Conservation (phyloP, 2,329 filamentous ascomycete genomes). For the Paecilomyces niveus region DNA sequence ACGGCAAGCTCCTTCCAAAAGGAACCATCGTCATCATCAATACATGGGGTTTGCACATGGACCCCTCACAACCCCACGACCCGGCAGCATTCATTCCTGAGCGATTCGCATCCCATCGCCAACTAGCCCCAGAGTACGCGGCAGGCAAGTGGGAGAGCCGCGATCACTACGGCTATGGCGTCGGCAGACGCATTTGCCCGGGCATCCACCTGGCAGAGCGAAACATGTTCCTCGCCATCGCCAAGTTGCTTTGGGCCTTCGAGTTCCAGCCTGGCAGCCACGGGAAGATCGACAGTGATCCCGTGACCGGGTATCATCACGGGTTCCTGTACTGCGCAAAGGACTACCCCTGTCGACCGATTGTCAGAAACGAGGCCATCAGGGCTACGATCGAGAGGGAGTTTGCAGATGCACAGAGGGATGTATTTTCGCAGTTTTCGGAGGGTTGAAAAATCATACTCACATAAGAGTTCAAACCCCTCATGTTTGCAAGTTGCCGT, state of each 20-base stretch:
- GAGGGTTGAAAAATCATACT: too few relatives aligned
- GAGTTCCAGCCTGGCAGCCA: constrained; percentile 11
- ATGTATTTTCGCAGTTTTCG: too few relatives aligned
- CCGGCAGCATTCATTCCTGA: constrained; percentile 26
- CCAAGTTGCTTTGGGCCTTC: constrained; percentile 46
- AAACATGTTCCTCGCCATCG: constrained; percentile 42
- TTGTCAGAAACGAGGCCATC: too few relatives aligned
- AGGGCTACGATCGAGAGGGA: too few relatives aligned
- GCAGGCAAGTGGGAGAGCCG: constrained; percentile 18
- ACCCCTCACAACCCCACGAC: constrained; percentile 33
- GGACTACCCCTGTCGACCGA: constrained; percentile 12
- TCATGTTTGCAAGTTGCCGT: too few relatives aligned
- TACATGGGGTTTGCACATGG: constrained; percentile 40
- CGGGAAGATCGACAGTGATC: constrained; percentile 15
- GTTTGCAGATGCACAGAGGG: too few relatives aligned
- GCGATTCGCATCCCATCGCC: constrained; percentile 15
- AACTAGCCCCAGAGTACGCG: constrained; percentile 13
- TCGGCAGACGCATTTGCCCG: constrained; percentile 17
- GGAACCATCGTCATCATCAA: constrained; percentile 39
- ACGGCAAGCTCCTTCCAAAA: constrained; percentile 43
- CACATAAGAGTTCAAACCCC: too few relatives aligned
- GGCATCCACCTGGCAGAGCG: constrained; percentile 47
- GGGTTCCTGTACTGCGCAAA: constrained; percentile 28
- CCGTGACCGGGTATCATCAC: constrained; percentile 18
- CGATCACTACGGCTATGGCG: constrained; percentile 24